Conservation (phyloP, 768 basidiomycete species). For the Coprinopsis strossmayeri region DNA sequence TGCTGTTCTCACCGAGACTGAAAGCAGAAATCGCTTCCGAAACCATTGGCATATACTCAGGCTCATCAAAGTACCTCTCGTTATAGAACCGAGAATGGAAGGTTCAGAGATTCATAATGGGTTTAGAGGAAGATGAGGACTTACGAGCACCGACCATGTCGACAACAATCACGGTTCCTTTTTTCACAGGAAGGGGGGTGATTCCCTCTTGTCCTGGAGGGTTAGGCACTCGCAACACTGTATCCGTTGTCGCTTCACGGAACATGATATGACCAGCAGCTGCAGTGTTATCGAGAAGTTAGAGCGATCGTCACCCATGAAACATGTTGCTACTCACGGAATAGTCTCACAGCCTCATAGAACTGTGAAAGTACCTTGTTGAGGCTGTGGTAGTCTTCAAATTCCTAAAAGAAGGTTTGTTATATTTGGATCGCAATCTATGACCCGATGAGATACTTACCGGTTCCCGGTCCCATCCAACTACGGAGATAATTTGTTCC, state of each 20-base stretch:
- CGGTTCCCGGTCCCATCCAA: slow-evolving; percentile 26
- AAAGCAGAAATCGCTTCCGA: slow-evolving; percentile 21
- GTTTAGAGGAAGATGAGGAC: background rate
- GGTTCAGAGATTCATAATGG: background rate
- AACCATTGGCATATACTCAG: slow-evolving; percentile 34
- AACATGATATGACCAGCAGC: slow-evolving; percentile 35
- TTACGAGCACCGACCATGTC: slow-evolving; percentile 45
- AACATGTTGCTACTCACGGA: slow-evolving; percentile 28
- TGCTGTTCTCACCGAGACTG: slow-evolving; percentile 28
- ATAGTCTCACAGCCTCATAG: slow-evolving; percentile 37
- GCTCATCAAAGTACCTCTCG: slow-evolving; percentile 41
- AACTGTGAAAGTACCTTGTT: slow-evolving; percentile 37
- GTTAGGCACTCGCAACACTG: slow-evolving; percentile 33
- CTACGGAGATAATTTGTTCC: slow-evolving; percentile 34
- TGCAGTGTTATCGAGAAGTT: slow-evolving; percentile 12
- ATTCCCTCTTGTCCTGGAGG: slow-evolving; percentile 32
- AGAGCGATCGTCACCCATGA: background rate
- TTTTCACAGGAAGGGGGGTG: slow-evolving; percentile 28
- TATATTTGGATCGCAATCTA: background rate
- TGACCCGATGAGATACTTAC: slow-evolving; percentile 17
- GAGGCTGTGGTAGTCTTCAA: slow-evolving; percentile 34
- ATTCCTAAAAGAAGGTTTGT: slow-evolving; percentile 18
- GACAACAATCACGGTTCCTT: slow-evolving; percentile 34
- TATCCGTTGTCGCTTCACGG: slow-evolving; percentile 37
- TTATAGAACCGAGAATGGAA: slow-evolving; percentile 24